Conservation (phyloP, 129 eudicot genomes). For the Arctium lappa region DNA sequence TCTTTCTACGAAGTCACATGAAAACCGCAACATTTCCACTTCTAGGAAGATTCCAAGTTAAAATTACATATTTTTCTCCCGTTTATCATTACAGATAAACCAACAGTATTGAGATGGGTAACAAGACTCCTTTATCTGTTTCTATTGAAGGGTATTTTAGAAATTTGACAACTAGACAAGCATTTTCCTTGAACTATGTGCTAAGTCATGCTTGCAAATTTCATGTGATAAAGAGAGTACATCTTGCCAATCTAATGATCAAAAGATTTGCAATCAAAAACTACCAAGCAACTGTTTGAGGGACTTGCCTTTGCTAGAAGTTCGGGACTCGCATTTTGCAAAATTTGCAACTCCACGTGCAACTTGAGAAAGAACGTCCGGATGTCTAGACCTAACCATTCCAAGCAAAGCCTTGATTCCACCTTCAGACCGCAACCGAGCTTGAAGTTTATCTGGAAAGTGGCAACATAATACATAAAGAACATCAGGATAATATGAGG, state of each 20-base stretch:
- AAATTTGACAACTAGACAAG: neutral
- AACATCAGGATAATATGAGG: neutral
- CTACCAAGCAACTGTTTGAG: conserved; percentile 4
- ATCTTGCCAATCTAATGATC: neutral
- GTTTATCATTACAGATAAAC: neutral
- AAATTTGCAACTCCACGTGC: conserved; percentile 99
- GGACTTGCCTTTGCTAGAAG: conserved; percentile 69
- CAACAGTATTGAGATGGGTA: neutral
- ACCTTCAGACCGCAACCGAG: conserved; percentile 87
- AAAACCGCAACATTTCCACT: neutral
- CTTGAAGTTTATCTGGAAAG: conserved; percentile 79
- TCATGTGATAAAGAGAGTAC: neutral
- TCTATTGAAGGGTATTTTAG: neutral
- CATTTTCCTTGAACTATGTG: neutral
- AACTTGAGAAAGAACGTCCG: conserved; percentile 95
- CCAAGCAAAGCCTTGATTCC: conserved; percentile 93
- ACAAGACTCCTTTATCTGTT: neutral
- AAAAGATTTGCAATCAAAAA: neutral
- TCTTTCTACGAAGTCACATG: neutral
- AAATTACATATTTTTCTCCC: neutral
- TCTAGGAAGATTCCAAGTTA: neutral
- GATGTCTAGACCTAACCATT: conserved; percentile 96
- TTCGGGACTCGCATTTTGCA: conserved; percentile 96
- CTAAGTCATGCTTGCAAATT: conserved; percentile 1
- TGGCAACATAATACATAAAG: neutral